phyloP scores from a whole-genome alignment of 2,329 filamentous ascomycete species.

The Fusarium irregulare region DNA sequence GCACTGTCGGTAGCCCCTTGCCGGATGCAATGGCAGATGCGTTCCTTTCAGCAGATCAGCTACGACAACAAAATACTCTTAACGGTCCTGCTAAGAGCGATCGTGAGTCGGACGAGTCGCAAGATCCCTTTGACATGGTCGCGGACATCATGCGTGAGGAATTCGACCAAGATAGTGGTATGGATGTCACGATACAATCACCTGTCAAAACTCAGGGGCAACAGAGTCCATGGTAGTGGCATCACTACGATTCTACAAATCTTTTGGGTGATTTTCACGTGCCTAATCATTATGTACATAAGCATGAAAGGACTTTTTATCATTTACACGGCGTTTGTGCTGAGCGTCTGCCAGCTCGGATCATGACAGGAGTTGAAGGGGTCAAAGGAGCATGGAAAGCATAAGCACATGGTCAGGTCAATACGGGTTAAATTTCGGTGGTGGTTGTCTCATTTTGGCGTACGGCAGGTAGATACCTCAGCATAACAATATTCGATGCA shows the following conservation, averaged over 20 bases:
- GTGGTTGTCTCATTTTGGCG: conserved; percentile 23
- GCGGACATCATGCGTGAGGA: conserved; percentile 48
- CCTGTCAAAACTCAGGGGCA: conserved; percentile 32
- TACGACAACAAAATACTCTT: conserved; percentile 11
- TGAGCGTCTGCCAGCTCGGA: conserved; percentile 4
- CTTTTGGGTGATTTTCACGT: neutral
- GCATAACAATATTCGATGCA: conserved; percentile 12
- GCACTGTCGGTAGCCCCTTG: conserved; percentile 40
- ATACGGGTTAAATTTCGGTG: conserved; percentile 2
- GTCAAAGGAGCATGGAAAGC: conserved; percentile 18
- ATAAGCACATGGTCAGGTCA: conserved; percentile 16
- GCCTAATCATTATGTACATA: neutral
- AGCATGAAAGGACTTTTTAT: neutral
- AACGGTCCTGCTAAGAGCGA: conserved; percentile 21
- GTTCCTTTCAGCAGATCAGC: conserved; percentile 43
- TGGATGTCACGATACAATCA: conserved; percentile 2
- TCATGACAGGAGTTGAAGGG: conserved; percentile 27
- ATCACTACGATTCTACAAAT: neutral
- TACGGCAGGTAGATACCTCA: conserved; percentile 37
- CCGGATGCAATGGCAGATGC: conserved; percentile 43
- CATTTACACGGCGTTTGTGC: neutral
- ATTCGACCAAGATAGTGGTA: neutral
- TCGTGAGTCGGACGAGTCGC: conserved; percentile 35
- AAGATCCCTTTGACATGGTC: conserved; percentile 52
- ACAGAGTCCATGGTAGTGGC: conserved; percentile 46